These are phyloP conservation scores for Amaranthus cruentus DNA, from an alignment of 148 eudicot species.

Conservation along the genomic window DNA sequence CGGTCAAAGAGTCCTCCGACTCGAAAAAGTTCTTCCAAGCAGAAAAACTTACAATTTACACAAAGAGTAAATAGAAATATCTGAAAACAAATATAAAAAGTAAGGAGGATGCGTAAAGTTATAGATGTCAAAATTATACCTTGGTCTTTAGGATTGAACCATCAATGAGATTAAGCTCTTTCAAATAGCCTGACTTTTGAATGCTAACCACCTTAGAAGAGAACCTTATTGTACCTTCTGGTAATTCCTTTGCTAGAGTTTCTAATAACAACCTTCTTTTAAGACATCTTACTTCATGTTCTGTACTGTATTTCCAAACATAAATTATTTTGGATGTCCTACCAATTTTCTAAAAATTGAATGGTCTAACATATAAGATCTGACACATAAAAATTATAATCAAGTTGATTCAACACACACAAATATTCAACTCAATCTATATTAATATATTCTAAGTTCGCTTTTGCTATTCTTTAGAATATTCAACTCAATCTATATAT, in stretches of 20 bases:
- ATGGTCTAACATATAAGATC: not conserved
- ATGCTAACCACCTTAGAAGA: conserved; percentile 49
- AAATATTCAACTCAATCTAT: not conserved
- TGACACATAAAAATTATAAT: not conserved
- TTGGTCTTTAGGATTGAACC: conserved; percentile 43
- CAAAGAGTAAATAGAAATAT: too few relatives aligned
- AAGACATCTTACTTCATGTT: conserved; percentile 37
- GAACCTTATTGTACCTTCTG: conserved; percentile 41
- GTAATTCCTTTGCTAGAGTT: conserved; percentile 46
- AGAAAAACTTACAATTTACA: too few relatives aligned
- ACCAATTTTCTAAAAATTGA: too few relatives aligned
- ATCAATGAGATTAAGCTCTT: conserved; percentile 53
- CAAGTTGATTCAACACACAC: not conserved
- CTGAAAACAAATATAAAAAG: not conserved
- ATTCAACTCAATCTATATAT: too few relatives aligned
- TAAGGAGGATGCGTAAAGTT: not conserved
- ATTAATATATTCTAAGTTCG: too few relatives aligned
- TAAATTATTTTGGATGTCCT: too few relatives aligned
- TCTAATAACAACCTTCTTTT: conserved; percentile 41
- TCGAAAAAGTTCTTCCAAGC: too few relatives aligned
- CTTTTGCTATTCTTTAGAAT: too few relatives aligned
- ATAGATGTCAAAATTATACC: conserved; percentile 1
- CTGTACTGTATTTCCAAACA: not conserved
- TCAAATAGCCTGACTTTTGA: conserved; percentile 32
- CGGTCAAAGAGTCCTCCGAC: too few relatives aligned